Evolutionary conservation across 192 early-diverging fungal genomes (phyloP).

Genomic region (Diversispora eburnea): DNA sequence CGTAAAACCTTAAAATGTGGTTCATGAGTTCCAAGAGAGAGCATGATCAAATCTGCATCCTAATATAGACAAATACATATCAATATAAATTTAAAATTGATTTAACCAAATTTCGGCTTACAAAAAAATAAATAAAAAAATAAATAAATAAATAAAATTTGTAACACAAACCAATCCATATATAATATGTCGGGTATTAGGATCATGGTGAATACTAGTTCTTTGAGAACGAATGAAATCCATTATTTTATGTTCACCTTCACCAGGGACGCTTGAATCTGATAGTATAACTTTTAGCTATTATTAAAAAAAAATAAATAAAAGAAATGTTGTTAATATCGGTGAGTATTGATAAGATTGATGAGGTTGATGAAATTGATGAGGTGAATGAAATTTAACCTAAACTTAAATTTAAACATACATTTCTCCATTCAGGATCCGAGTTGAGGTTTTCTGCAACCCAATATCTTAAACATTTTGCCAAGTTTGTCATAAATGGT

Average conservation of each 20-base stretch:
- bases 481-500: conserved; percentile 91
- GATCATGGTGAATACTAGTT: conserved; percentile 72
- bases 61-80: conserved; percentile 32
- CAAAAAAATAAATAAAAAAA: neutral
- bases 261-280: conserved; percentile 94
- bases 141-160: neutral
- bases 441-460: conserved; percentile 81
- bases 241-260: conserved; percentile 99
- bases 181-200: conserved; percentile 92
- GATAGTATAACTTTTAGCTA: conserved; percentile 83
- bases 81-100: neutral
- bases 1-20: conserved; percentile 95
- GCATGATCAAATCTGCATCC: conserved; percentile 98
- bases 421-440: conserved; percentile 81
- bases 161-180: conserved; percentile 66
- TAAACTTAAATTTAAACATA: conserved; percentile 27
- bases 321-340: conserved; percentile 26
- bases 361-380: neutral
- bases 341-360: neutral
- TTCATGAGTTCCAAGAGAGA: conserved; percentile 93
- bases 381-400: neutral
- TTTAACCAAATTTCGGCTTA: neutral
- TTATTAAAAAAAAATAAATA: neutral
- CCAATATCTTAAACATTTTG: conserved; percentile 83
- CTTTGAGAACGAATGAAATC: conserved; percentile 86